Evolutionary conservation across 2,329 filamentous ascomycete genomes (phyloP).

Genomic region (Periglandula ipomoeae): DNA sequence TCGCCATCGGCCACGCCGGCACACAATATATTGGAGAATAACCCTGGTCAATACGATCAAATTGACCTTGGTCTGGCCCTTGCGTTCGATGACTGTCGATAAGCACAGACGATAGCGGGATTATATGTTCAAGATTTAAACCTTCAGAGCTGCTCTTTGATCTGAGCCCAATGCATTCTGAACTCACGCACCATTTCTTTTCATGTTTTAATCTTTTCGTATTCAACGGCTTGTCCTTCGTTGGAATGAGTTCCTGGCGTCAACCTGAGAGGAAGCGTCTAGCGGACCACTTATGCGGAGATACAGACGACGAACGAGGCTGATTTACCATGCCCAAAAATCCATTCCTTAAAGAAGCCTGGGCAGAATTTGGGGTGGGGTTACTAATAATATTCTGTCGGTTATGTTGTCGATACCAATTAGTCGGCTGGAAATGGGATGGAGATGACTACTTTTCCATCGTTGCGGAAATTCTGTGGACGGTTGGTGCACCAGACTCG

Average conservation of each 20-base stretch:
- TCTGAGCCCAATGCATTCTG: not conserved
- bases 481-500: not conserved
- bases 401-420: not conserved
- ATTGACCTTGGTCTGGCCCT: not conserved
- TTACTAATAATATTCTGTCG: not conserved
- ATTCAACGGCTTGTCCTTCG: not conserved
- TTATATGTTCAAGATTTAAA: not conserved
- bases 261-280: not conserved
- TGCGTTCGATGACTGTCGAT: not conserved
- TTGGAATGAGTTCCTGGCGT: not conserved
- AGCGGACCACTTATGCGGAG: not conserved
- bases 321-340: not conserved
- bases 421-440: conserved; percentile 3
- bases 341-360: not conserved
- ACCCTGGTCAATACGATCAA: not conserved
- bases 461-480: conserved; percentile 1
- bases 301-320: not conserved
- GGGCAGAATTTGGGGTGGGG: not conserved
- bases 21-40: not conserved
- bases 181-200: not conserved
- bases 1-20: not conserved
- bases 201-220: not conserved
- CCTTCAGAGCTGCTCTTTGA: not conserved
- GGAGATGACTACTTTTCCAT: conserved; percentile 5
- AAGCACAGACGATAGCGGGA: not conserved